Base-by-base conservation (phyloP, 2,329 filamentous ascomycete genomes). In the Ophiostoma ips region DNA sequence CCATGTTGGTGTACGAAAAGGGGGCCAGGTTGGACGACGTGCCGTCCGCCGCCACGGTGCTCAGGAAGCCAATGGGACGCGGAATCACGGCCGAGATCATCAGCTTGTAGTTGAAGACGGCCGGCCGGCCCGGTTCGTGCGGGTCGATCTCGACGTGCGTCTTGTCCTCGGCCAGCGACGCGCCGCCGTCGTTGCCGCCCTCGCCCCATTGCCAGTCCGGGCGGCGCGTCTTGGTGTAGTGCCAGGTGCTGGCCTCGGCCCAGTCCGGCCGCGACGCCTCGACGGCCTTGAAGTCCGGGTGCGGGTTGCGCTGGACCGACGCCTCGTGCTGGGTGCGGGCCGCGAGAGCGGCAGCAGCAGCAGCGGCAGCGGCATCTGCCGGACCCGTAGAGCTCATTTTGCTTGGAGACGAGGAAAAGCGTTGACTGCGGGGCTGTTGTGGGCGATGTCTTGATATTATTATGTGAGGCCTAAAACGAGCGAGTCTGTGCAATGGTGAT, bases 31-130 rank as follows among this genome's bases (percentile, higher is more conserved):
- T 96, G 15, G 77, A 78, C 37, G 47, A 50, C 12, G 30, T 30
- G 19, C 84, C 86, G 59, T 88, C 83, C 3, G 65, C 58, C 19
- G 70, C 69, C 49, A 66, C 62, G 10, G 78, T 77, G 53, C 72
- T 77, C 31, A 81, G 61, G 62, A 82, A 76, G 48, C 75, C 78
- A 61, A 95, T 83, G 12, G 90, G 90, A 12, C 90, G 78, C 1
- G 90, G 90, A 15, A 88, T 75, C 57, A 95, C 78, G 55, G 79
- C 80, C 16, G 80, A 85, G 64, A 95, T 94, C 54, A 95, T 71
- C 13, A 95, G 76, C 67, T 94, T 95, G 76, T 96, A 95, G 73
- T 95, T 95, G 68, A 76, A 79, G 1, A 71, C 67, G 0, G 77
- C 67, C 0, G 79, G 73, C 0, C 89, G 76, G 31, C 81, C 84